Evolutionary conservation across 352 stramenopile species (phyloP), one percentile per base, ranked within the genome.

Genomic region (Phytopythium helicoides): DNA sequence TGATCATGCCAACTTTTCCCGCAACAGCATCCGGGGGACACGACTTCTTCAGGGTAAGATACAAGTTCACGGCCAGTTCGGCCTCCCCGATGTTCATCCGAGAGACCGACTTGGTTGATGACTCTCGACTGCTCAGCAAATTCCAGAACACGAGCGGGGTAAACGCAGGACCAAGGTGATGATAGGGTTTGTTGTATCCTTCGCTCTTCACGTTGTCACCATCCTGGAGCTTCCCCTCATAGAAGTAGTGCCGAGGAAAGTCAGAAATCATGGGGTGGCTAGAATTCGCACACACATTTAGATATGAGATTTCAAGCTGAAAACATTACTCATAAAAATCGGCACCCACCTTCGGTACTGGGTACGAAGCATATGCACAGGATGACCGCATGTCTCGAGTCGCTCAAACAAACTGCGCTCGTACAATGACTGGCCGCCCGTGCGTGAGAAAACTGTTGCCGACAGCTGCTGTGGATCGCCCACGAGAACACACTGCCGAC

Each of bases 391-490:
- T 31, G 71, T 86, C 64, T 97, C 89, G 31, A 98, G 62, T 26
- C 92, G 85, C 50, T 97, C 88, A 53, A 98, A 97, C 14, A 98
- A 64, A 85, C 85, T 96, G 21, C 92, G 80, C 40, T 97, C 87
- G 55, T 97, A 97, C 26, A 96, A 73, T 3, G 83, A 94, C 31
- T 87, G 71, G 0, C 73, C 77, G 23, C 84, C 91, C 11, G 83
- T 89, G 41, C 88, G 86, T 21, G 88, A 97, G 55, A 97, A 96
- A 0, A 97, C 87, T 1, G 92, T 98, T n/a, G 92, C 92, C 33
- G 87, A 90, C 16, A 98, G 71, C 55, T 98, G 92, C 59, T 97
- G 90, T 0, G 91, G 92, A 62, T 98, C 92, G 19, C 92, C 92
- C 3, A 98, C 92, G 7, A 98, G 72, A 12, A 98, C 90, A 40